Percentiles rank a stretch among this genome's conserved stretches.
phyloP scores from a whole-genome alignment of 2,329 filamentous ascomycete species.

The Fusarium floridanum region DNA sequence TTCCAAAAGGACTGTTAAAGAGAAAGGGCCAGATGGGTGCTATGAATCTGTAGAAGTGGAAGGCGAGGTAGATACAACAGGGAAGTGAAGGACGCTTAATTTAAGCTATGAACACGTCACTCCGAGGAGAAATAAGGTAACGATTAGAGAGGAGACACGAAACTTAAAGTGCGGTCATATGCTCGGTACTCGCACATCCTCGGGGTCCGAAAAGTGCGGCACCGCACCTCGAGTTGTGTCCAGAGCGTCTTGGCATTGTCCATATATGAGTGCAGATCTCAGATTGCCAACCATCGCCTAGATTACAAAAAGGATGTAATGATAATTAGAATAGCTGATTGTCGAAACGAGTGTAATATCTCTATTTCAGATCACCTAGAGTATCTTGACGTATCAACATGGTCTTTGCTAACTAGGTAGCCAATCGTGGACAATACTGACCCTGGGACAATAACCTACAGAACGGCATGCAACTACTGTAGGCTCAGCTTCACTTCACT shows the following conservation, averaged over 20 bases:
- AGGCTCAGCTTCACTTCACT: background rate
- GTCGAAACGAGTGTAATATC: background rate
- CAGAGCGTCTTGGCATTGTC: background rate
- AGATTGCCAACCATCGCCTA: background rate
- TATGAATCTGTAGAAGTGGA: background rate
- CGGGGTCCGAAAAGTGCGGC: background rate
- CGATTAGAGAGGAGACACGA: background rate
- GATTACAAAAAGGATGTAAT: background rate
- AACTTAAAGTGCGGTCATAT: background rate
- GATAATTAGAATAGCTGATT: background rate
- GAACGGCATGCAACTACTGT: background rate
- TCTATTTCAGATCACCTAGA: background rate
- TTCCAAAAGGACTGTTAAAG: background rate
- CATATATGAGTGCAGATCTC: background rate
- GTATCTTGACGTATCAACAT: background rate
- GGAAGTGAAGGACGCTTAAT: background rate
- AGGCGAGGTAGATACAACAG: background rate
- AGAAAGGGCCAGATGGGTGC: background rate
- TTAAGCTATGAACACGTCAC: background rate
- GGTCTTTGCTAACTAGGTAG: background rate
- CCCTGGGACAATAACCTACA: background rate
- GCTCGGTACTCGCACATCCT: background rate
- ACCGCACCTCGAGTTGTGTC: background rate
- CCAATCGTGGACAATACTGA: background rate
- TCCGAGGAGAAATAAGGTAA: background rate